Evolutionary conservation across 2,329 filamentous ascomycete genomes (phyloP), one percentile per base, ranked within the genome.

Genomic region (Stromatinia cepivora): DNA sequence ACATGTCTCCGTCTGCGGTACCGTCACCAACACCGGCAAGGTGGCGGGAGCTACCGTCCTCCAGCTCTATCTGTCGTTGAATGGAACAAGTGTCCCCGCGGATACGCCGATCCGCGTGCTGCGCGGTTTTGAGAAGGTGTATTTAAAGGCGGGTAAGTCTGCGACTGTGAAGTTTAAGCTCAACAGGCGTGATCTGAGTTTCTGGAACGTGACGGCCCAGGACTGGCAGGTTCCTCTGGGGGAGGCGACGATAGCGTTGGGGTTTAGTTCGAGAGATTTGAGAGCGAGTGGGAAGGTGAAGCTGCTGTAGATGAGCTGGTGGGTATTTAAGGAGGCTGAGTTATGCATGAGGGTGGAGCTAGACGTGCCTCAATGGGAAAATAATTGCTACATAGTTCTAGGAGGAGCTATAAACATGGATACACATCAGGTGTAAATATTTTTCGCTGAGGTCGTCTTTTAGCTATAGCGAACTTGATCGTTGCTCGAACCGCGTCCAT

Each of bases 151-250:
- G 0, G 92, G 92, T 28, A 79, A 88, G 80, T 87, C 84, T 67
- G 84, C 81, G 4, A 85, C 83, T 2, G 94, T 94, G 82, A 83
- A 79, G 1, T 88, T 87, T 0, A 84, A 87, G 17, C 80, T 97
- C 69, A 94, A 88, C 17, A 86, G 93, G 52, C 88, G 92, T 69
- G 94, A 97, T 77, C 75, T 97, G 68, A 92, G 90, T 78, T 94
- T 92, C 82, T 97, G 94, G 94, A 92, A 97, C 74, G 82, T 85
- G 1, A 83, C 75, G 2, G 79, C 81, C 25, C 93, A 97, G 84
- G 89, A 97, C 82, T 97, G 94, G 93, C 86, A 92, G 63, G 36
- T 76, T 36, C 69, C 61, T 1, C 50, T 52, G 4, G 71, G 68
- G 15, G 67, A 66, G 7, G 74, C 73, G 67, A 63, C 36, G 20